A percentile compares a stretch with the other conserved stretches of the same genome.
phyloP scores from a whole-genome alignment of 176 grass and related monocot genomes.

The Aegilops tauschii region DNA sequence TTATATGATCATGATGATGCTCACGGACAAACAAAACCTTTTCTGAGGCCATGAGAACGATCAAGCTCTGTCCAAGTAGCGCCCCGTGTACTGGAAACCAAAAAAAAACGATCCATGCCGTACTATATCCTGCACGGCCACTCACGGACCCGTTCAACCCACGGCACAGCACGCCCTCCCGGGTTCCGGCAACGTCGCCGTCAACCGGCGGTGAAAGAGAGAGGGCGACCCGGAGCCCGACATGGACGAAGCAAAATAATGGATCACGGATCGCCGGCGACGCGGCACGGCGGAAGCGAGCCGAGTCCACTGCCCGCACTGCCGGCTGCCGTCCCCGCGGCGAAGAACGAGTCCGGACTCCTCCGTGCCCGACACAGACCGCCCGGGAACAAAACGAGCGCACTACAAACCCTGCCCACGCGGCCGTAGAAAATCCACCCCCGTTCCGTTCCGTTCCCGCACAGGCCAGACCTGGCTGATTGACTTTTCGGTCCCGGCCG shows the following conservation, averaged over 20 bases:
- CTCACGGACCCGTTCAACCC: background rate
- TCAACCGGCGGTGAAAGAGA: background rate
- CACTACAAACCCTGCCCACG: background rate
- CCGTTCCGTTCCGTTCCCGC: background rate
- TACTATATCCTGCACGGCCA: background rate
- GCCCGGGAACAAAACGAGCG: background rate
- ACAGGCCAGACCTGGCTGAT: background rate
- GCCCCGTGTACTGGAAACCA: background rate
- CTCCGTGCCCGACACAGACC: constrained; percentile 7
- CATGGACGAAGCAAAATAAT: background rate
- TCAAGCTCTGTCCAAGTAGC: background rate
- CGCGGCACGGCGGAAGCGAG: background rate
- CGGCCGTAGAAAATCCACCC: background rate
- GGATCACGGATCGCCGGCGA: constrained; percentile 17
- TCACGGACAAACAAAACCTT: background rate
- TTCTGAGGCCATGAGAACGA: background rate
- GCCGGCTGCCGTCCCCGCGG: constrained; percentile 29
- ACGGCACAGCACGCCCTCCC: background rate
- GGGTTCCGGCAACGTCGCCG: background rate
- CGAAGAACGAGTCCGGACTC: background rate
- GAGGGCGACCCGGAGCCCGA: background rate
- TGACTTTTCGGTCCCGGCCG: constrained; percentile 15
- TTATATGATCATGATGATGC: background rate
- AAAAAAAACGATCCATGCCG: background rate
- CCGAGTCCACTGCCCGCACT: background rate